Evolutionary conservation across 352 stramenopile genomes (phyloP).

Genomic region (Phytophthora pini): DNA sequence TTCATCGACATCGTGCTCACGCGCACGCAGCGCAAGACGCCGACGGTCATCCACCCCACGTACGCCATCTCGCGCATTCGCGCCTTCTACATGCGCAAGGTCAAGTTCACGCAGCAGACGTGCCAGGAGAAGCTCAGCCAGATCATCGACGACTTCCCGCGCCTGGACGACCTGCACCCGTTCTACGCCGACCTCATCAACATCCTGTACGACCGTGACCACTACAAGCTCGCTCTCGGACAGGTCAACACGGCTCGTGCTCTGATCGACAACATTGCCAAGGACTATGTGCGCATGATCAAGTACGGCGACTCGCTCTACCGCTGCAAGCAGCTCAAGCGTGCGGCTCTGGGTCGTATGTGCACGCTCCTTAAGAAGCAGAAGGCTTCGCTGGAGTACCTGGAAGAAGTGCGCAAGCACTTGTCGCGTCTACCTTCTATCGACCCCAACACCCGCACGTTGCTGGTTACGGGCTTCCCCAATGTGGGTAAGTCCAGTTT

Average conservation of each 20-base stretch:
- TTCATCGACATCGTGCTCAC: conserved; percentile 99
- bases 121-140: conserved; percentile 97
- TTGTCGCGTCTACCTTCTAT: conserved; percentile 98
- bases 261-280: conserved; percentile 97
- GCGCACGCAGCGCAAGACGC: conserved; percentile 98
- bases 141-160: conserved; percentile 99
- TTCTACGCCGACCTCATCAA: conserved; percentile 99
- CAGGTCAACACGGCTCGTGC: conserved; percentile 99
- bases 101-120: conserved; percentile 99
- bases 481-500: conserved; percentile 99
- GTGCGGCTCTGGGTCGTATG: conserved; percentile 99
- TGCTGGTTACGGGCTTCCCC: conserved; percentile 98
- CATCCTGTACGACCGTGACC: conserved; percentile 99
- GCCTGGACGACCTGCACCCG: conserved; percentile 97
- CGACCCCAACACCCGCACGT: conserved; percentile 98
- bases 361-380: conserved; percentile 99
- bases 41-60: conserved; percentile 99
- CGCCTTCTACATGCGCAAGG: conserved; percentile 98
- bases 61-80: conserved; percentile 97
- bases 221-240: conserved; percentile 99
- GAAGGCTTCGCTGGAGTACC: conserved; percentile 98
- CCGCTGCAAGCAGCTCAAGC: conserved; percentile 99
- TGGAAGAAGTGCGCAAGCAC: conserved; percentile 98
- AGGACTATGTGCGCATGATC: conserved; percentile 99
- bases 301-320: conserved; percentile 99